Evolutionary conservation across 2,329 filamentous ascomycete species (phyloP).

Genomic region (Xylaria sp.): DNA sequence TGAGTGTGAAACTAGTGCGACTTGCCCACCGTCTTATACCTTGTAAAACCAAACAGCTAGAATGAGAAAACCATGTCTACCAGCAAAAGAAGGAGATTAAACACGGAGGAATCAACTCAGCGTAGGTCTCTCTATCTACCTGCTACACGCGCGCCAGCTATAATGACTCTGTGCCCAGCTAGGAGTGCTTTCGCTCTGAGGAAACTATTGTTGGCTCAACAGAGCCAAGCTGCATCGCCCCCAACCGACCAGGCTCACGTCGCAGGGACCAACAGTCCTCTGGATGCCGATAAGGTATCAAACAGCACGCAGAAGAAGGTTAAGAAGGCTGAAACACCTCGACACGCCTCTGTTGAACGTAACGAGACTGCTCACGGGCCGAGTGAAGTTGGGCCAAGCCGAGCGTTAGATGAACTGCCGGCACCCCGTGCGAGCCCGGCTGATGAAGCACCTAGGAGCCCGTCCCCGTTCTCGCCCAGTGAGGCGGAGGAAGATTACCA

Average conservation of each 20-base stretch:
- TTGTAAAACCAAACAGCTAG: too few species aligned
- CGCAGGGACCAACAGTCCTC: background rate
- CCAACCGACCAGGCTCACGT: slow-evolving; percentile 3
- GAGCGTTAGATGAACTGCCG: background rate
- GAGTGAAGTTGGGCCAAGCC: background rate
- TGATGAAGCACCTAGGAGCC: slow-evolving; percentile 2
- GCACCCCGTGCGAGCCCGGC: background rate
- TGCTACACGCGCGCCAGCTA: background rate
- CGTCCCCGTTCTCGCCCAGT: slow-evolving; percentile 15
- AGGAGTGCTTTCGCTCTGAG: slow-evolving; percentile 54
- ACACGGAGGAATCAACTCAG: slow-evolving; percentile 40
- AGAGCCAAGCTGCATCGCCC: slow-evolving; percentile 12
- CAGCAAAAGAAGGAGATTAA: slow-evolving; percentile 51
- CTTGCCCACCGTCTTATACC: too few species aligned
- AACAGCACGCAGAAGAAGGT: slow-evolving; percentile 23
- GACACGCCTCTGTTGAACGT: background rate
- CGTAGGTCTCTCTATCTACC: slow-evolving; percentile 39
- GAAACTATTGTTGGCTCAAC: slow-evolving; percentile 44
- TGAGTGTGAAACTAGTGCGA: too few species aligned
- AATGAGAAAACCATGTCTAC: slow-evolving; percentile 37
- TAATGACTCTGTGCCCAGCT: slow-evolving; percentile 32
- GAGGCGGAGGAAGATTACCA: slow-evolving; percentile 14
- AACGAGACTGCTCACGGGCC: background rate
- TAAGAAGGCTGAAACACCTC: slow-evolving; percentile 19
- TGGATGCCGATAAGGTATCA: background rate